These are phyloP conservation scores for Pythium monospermum DNA, from an alignment of 352 stramenopile species.

Conservation along the genomic window DNA sequence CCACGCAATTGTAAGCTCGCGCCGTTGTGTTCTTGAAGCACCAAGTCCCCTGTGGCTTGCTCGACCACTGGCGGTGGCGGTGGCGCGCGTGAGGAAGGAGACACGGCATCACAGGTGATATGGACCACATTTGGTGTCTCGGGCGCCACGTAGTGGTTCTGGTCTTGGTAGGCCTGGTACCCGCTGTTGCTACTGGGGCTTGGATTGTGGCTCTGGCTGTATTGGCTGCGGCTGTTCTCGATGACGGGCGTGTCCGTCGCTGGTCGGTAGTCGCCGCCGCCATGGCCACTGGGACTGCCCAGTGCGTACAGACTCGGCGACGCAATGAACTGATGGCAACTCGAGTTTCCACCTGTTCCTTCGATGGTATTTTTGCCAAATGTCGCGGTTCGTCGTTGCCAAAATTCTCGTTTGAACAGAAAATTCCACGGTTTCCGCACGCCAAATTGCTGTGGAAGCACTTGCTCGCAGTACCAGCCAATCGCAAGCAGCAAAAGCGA, in stretches of 20 bases:
- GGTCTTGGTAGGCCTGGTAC: no score
- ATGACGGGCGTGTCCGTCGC: neutral
- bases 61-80: constrained; percentile 17
- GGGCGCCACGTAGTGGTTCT: neutral
- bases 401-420: constrained; percentile 48
- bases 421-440: constrained; percentile 90
- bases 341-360: neutral
- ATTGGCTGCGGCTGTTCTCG: neutral
- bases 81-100: no score
- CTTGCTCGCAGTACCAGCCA: constrained; percentile 91
- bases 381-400: constrained; percentile 10
- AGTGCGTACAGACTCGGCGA: constrained; percentile 14
- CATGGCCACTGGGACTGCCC: constrained; percentile 5
- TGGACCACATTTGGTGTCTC: neutral
- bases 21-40: constrained; percentile 22
- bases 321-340: constrained; percentile 9
- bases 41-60: constrained; percentile 24
- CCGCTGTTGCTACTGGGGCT: no score
- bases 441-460: constrained; percentile 90
- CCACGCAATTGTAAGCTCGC: constrained; percentile 23
- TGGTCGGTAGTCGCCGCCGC: neutral
- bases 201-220: neutral
- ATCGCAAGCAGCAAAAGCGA: constrained; percentile 73
- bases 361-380: constrained; percentile 14
- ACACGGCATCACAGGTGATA: constrained; percentile 5